Evolutionary conservation across 2,329 filamentous ascomycete species (phyloP), one percentile per base, ranked within the genome.

Genomic region (Rhexocercosporidium sp.): DNA sequence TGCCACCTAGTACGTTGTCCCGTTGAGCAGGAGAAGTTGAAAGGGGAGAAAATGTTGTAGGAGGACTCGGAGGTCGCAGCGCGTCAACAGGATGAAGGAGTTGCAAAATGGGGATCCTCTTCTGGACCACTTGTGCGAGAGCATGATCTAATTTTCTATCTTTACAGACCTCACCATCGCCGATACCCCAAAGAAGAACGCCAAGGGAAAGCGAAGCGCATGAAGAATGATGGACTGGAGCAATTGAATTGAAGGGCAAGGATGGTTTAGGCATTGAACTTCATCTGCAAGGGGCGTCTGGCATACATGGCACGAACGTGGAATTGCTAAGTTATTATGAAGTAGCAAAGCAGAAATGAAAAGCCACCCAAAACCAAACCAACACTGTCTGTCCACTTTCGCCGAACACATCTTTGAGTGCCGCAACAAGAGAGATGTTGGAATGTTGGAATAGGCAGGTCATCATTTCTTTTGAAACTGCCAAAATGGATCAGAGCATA

Each of bases 1-100:
- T 99, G 74, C 96, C 96, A 79, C 96, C 96, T 78, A 92, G 96
- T 99, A 94, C 79, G 93, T 85, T 66, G 27, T 29, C 51, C 47
- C 29, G 81, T 76, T 85, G 85, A 81, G 85, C 71, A 31, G 25
- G 14, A 20, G 37, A 37, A 39, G 31, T 9, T 22, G 54, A 37
- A 22, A 0, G 41, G n/a, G n/a, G n/a, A n/a, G n/a, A n/a, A 20
- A 12, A 18, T 1, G 16, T 11, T 22, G 44, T 25, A 8, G 44
- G 44, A 22, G 5, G 20, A 47, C 16, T 18, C 5, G 4, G 20
- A 20, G 18, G n/a, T 29, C 37, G 25, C 34, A 63, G 34, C 14
- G 31, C 20, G 5, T 31, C 34, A 27, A 20, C 34, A 34, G 54
- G 49, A 47, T 11, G 37, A 12, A 31, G 37, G 67, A 72, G 74